Evolutionary conservation across 805 yeast genomes (phyloP).

Genomic region (Saccharomycopsis sp.): DNA sequence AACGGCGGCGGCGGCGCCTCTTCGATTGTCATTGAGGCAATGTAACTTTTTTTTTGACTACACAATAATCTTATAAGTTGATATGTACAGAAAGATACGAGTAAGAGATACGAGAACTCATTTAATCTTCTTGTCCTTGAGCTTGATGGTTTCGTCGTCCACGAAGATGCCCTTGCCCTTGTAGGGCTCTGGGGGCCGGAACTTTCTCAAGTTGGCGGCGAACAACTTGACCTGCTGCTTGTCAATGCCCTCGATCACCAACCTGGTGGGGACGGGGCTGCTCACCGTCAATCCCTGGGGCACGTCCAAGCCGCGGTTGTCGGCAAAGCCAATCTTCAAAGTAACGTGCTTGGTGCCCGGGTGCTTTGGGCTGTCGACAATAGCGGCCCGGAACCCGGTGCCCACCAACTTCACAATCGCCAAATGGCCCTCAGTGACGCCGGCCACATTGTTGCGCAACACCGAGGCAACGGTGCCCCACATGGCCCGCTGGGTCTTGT

Average conservation of each 20-base stretch:
- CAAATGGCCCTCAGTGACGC: slow-evolving; percentile 90
- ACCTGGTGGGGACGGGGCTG: slow-evolving; percentile 77
- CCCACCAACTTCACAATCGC: slow-evolving; percentile 86
- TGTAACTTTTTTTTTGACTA: slow-evolving; percentile 3
- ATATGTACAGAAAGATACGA: too few relatives aligned
- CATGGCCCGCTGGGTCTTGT: slow-evolving; percentile 69
- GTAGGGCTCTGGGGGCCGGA: slow-evolving; percentile 96
- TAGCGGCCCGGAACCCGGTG: slow-evolving; percentile 87
- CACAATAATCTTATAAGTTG: too few relatives aligned
- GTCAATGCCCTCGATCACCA: slow-evolving; percentile 78
- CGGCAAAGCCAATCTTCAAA: slow-evolving; percentile 83
- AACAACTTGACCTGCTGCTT: slow-evolving; percentile 79
- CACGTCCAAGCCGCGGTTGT: slow-evolving; percentile 62
- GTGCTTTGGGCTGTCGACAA: slow-evolving; percentile 42
- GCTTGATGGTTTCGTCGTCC: slow-evolving; percentile 80
- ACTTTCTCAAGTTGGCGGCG: slow-evolving; percentile 80
- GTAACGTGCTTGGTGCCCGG: slow-evolving; percentile 44
- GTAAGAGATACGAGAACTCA: slow-evolving; percentile 29
- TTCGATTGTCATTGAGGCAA: slow-evolving; percentile 74
- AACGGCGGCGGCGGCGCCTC: slow-evolving; percentile 99
- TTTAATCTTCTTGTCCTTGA: slow-evolving; percentile 91
- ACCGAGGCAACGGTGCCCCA: slow-evolving; percentile 93
- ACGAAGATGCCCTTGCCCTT: slow-evolving; percentile 97
- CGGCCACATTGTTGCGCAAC: slow-evolving; percentile 67
- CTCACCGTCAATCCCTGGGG: slow-evolving; percentile 70